phyloP scores from a whole-genome alignment of 2,329 filamentous ascomycete species.

The Scorias spongiosa region DNA sequence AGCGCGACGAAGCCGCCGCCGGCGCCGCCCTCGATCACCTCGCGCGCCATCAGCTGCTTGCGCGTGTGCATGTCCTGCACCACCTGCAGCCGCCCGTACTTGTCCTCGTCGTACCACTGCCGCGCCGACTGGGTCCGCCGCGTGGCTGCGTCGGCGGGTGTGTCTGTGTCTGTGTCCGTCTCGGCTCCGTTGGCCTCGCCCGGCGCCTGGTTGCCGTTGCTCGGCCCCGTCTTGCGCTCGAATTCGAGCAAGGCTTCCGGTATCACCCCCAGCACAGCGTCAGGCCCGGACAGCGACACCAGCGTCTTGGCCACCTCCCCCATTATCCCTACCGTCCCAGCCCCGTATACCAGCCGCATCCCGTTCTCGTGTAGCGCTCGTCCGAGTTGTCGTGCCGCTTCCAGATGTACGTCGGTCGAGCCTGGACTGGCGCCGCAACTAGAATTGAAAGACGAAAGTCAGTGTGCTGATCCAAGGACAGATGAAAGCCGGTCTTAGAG shows the following conservation, averaged over 20 bases:
- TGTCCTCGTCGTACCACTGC: slow-evolving; percentile 22
- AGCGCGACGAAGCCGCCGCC: slow-evolving; percentile 84
- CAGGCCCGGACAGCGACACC: slow-evolving; percentile 64
- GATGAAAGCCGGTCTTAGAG: neutral
- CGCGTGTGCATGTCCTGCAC: slow-evolving; percentile 93
- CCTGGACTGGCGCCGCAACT: slow-evolving; percentile 73
- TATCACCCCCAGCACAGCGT: slow-evolving; percentile 83
- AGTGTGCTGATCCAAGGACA: slow-evolving; percentile 3
- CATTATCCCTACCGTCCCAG: slow-evolving; percentile 90
- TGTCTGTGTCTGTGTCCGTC: slow-evolving; percentile 37
- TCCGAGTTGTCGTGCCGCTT: slow-evolving; percentile 63
- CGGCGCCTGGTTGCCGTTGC: slow-evolving; percentile 27
- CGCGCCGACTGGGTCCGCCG: too few species aligned
- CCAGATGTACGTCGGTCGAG: slow-evolving; percentile 56
- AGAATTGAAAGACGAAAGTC: slow-evolving; percentile 7
- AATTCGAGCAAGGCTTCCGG: slow-evolving; percentile 68
- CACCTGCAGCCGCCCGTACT: slow-evolving; percentile 73
- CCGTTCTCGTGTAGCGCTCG: slow-evolving; percentile 57
- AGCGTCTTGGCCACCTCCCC: slow-evolving; percentile 81
- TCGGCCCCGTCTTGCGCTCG: slow-evolving; percentile 41
- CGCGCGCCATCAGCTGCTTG: slow-evolving; percentile 83
- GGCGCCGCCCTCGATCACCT: slow-evolving; percentile 65
- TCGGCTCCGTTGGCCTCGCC: slow-evolving; percentile 23
- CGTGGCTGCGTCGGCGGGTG: too few species aligned
- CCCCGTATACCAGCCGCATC: slow-evolving; percentile 82